Percentiles rank a stretch among this genome's conserved stretches.
These are phyloP conservation scores for Pueraria montana DNA, from an alignment of 306 rosid species.

Conservation along the genomic window DNA sequence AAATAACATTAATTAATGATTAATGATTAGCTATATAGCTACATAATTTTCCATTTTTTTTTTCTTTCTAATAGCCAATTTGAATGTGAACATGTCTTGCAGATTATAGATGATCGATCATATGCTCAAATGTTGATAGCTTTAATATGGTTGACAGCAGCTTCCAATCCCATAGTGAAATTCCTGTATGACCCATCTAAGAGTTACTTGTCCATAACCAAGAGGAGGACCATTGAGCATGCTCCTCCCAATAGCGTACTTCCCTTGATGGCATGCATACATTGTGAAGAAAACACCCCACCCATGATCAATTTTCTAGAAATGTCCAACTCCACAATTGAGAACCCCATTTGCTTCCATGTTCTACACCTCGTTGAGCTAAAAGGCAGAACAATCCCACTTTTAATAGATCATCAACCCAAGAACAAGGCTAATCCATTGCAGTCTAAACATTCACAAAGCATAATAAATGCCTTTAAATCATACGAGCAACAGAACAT, in stretches of 20 bases:
- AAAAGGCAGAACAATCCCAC: conserved; percentile 54
- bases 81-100: conserved; percentile 39
- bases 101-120: conserved; percentile 59
- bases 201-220: conserved; percentile 47
- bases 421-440: not conserved
- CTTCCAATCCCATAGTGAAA: conserved; percentile 54
- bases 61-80: not conserved
- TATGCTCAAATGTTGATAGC: conserved; percentile 54
- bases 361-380: conserved; percentile 65
- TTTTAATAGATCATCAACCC: conserved; percentile 56
- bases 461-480: conserved; percentile 59
- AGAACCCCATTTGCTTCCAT: conserved; percentile 59
- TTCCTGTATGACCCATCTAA: conserved; percentile 65
- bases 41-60: not conserved
- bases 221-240: conserved; percentile 62
- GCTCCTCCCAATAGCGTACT: conserved; percentile 42
- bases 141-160: conserved; percentile 53
- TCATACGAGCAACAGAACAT: conserved; percentile 44
- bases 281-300: conserved; percentile 55
- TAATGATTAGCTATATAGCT: not conserved
- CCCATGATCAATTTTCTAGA: conserved; percentile 66
- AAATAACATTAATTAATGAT: not conserved
- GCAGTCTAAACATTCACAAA: conserved; percentile 39
- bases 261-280: conserved; percentile 60
- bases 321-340: conserved; percentile 56